These are phyloP conservation scores for Pisolithus sp. DNA, from an alignment of 768 basidiomycete species.

Conservation along the genomic window DNA sequence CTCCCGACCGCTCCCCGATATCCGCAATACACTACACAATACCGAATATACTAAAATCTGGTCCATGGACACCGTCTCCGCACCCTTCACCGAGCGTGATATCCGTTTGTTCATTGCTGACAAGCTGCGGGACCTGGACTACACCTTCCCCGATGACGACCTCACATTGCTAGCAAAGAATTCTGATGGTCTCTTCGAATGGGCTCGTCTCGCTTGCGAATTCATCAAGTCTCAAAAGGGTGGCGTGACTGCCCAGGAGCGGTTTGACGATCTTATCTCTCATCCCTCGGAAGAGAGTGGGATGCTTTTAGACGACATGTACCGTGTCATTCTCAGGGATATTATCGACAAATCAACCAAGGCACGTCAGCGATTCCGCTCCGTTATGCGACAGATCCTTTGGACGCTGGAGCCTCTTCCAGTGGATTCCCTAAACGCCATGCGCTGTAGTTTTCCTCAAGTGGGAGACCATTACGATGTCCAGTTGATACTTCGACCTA, in stretches of 20 bases:
- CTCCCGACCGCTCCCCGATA: not conserved
- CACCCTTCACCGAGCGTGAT: not conserved
- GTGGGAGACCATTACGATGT: not conserved
- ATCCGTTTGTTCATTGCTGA: not conserved
- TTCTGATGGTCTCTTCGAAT: constrained; percentile 3
- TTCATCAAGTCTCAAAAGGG: not conserved
- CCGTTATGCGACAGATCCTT: not conserved
- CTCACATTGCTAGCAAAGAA: not conserved
- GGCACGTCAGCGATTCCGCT: not conserved
- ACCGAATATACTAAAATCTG: not conserved
- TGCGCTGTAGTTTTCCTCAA: not conserved
- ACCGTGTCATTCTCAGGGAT: not conserved
- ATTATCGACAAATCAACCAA: not conserved
- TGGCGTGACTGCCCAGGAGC: not conserved
- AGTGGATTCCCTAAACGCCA: not conserved
- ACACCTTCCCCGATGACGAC: not conserved
- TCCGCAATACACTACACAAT: not conserved
- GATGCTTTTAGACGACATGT: not conserved
- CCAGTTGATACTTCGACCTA: constrained; percentile 11
- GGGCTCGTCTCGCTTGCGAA: constrained; percentile 5
- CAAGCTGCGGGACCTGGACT: not conserved
- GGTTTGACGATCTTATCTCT: not conserved
- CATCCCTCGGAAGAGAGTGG: not conserved
- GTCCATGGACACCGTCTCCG: not conserved
- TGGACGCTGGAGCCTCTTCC: not conserved